These are phyloP conservation scores for Boletus rufocinnamomeus DNA, from an alignment of 768 basidiomycete genomes.

Conservation along the genomic window DNA sequence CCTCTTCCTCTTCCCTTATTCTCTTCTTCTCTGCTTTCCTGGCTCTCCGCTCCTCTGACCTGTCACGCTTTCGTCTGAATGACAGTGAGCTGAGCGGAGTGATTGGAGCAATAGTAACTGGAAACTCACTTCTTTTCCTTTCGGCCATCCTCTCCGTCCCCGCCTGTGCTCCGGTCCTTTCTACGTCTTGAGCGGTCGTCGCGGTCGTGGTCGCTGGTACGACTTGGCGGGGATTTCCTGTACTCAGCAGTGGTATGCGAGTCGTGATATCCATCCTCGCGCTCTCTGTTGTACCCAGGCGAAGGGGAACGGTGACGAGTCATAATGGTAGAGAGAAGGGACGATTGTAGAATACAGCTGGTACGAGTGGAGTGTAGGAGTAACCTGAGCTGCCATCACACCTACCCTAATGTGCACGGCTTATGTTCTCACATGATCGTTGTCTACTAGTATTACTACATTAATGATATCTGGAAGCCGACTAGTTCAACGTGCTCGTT, in stretches of 20 bases:
- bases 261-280: slow-evolving; percentile 34
- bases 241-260: slow-evolving; percentile 37
- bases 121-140: slow-evolving; percentile 50
- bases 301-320: slow-evolving; percentile 51
- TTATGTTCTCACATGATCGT: slow-evolving; percentile 1
- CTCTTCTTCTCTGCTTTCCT: slow-evolving; percentile 89
- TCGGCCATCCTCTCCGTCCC: slow-evolving; percentile 33
- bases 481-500: slow-evolving; percentile 29
- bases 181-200: slow-evolving; percentile 33
- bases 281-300: slow-evolving; percentile 29
- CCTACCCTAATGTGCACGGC: not conserved
- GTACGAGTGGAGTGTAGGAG: not conserved
- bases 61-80: slow-evolving; percentile 77
- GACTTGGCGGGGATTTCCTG: slow-evolving; percentile 34
- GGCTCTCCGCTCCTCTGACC: slow-evolving; percentile 81
- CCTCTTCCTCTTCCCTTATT: slow-evolving; percentile 83
- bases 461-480: slow-evolving; percentile 27
- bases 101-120: not conserved
- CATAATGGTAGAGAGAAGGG: slow-evolving; percentile 37
- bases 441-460: not conserved
- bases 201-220: slow-evolving; percentile 34
- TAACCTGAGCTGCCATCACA: not conserved
- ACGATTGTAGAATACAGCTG: not conserved
- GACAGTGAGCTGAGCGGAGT: slow-evolving; percentile 9
- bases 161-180: slow-evolving; percentile 25